phyloP scores from a whole-genome alignment of 2,329 filamentous ascomycete species.

The Capronia epimyces region DNA sequence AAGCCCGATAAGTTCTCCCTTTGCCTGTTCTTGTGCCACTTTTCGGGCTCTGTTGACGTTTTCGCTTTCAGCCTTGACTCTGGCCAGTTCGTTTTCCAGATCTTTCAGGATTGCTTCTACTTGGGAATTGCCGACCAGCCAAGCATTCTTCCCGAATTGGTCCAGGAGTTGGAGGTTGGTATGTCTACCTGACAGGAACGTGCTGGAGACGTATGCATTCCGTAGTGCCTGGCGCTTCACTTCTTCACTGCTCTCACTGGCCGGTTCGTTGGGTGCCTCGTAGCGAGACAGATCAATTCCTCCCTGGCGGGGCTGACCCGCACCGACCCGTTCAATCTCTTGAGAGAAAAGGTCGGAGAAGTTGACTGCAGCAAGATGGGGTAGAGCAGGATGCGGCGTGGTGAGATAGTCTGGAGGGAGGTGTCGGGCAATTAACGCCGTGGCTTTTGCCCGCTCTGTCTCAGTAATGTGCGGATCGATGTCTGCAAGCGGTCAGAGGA shows the following conservation, averaged over 20 bases:
- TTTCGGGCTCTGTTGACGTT: conserved; percentile 65
- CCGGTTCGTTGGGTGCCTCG: conserved; percentile 64
- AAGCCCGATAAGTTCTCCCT: conserved; percentile 65
- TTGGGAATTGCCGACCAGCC: conserved; percentile 79
- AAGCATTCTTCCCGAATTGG: conserved; percentile 78
- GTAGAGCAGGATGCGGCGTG: conserved; percentile 55
- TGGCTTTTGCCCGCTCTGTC: conserved; percentile 58
- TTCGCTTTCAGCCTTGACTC: conserved; percentile 64
- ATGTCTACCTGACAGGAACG: conserved; percentile 53
- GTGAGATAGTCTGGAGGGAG: conserved; percentile 47
- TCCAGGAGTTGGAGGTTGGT: conserved; percentile 70
- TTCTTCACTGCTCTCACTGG: conserved; percentile 31
- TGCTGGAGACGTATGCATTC: conserved; percentile 53
- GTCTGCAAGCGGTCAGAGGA: conserved; percentile 50
- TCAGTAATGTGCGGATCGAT: conserved; percentile 68
- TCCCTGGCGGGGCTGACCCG: conserved; percentile 52
- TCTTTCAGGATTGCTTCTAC: conserved; percentile 64
- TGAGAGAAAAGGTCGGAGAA: conserved; percentile 63
- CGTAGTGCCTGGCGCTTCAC: conserved; percentile 50
- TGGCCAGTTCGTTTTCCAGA: conserved; percentile 70
- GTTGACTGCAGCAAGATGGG: conserved; percentile 46
- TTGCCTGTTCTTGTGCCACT: conserved; percentile 62
- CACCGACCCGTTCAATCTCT: conserved; percentile 63
- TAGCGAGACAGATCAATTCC: conserved; percentile 76
- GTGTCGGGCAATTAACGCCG: conserved; percentile 65